Evolutionary conservation across 2,329 filamentous ascomycete genomes (phyloP).

Genomic region (Tolypocladium nubicola): DNA sequence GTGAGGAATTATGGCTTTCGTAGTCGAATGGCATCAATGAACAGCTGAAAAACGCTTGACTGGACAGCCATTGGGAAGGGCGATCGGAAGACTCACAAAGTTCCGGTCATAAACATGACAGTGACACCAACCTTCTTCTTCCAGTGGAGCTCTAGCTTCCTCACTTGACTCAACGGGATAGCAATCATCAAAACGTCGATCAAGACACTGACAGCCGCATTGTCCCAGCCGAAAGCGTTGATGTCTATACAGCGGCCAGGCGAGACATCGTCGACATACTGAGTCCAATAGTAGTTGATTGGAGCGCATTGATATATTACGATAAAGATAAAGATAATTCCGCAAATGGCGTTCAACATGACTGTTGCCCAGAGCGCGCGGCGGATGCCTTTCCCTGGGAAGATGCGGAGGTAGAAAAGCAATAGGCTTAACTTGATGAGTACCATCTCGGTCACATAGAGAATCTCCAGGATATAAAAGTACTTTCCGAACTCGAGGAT

Average conservation of each 20-base stretch:
- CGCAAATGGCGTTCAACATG: background rate
- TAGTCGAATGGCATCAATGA: too few relatives aligned
- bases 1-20: too few relatives aligned
- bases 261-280: background rate
- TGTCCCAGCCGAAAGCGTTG: background rate
- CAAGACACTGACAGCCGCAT: slow-evolving; percentile 1
- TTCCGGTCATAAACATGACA: slow-evolving; percentile 3
- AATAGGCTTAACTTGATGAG: background rate
- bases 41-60: background rate
- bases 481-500: background rate
- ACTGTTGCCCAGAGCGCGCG: background rate
- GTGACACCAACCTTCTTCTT: slow-evolving; percentile 3
- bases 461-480: background rate
- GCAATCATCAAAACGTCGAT: slow-evolving; percentile 1
- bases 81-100: background rate
- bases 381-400: background rate
- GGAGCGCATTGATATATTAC: background rate
- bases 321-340: background rate
- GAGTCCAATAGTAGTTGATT: background rate
- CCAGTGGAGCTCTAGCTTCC: slow-evolving; percentile 1
- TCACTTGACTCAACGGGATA: slow-evolving; percentile 1
- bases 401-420: background rate
- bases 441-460: background rate
- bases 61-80: background rate
- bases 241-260: slow-evolving; percentile 1